Evolutionary conservation across 805 yeast genomes (phyloP), one percentile per base, ranked within the genome.

Genomic region (Candida golubevii): DNA sequence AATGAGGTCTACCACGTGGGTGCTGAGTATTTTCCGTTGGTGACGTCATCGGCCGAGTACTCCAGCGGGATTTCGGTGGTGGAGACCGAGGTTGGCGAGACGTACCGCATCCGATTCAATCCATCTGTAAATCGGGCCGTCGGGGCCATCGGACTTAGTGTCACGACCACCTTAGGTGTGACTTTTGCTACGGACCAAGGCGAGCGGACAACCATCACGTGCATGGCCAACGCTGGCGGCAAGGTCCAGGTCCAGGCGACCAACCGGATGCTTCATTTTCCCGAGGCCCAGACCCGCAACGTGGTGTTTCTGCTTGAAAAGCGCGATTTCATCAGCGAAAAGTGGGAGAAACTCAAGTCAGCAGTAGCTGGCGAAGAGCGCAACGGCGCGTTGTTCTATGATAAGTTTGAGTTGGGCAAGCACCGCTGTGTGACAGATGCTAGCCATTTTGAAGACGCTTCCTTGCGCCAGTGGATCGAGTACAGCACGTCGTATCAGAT

Each of bases 391-490:
- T 32, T 53, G 18, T 42, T 53, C 40, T 47, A 44, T 15, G 47
- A 41, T 18, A 42, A 32, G 33, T 40, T 47, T 14, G 32, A 37
- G 26, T 39, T 51, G 38, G 47, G 49, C 13, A 44, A 35, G 36
- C 50, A 49, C 31, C 51, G 56, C 2, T 53, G 56, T 13, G 55
- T 53, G 33, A 51, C 56, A 6, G 40, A 51, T 39, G 36, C 36
- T 7, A n/a, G 39, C 2, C 37, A 38, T 33, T 53, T 53, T 28
- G 47, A 49, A 41, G 44, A 45, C 36, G 34, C 37, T 6, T 28
- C 40, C 9, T 14, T n/a, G 14, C 44, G 52, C 35, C 36, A 42
- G 32, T 48, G 49, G 45, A 26, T 50, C 26, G 54, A 50, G 33
- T 44, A 42, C 44, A 35, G 28, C 26, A 8, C 26, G 34, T 46